phyloP scores from a whole-genome alignment of 768 basidiomycete genomes.

The Phaeotremella fagi region DNA sequence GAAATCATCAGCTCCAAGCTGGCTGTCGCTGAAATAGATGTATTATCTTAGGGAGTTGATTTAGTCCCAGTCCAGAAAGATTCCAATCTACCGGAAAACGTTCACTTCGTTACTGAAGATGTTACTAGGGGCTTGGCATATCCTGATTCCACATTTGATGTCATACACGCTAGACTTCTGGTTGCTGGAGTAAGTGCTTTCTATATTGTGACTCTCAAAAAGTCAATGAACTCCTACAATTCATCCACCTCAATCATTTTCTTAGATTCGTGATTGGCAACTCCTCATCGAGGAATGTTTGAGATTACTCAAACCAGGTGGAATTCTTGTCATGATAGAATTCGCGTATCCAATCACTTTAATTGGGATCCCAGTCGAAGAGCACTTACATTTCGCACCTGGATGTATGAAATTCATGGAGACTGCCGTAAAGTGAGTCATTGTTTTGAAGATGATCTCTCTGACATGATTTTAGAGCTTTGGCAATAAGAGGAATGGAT shows the following conservation, averaged over 20 bases:
- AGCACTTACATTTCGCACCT: neutral
- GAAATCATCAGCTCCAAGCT: neutral
- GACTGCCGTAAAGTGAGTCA: too few relatives aligned
- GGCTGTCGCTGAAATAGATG: too few relatives aligned
- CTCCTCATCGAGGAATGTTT: constrained; percentile 5
- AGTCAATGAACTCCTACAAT: neutral
- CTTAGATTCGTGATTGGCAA: constrained; percentile 16
- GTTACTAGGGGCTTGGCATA: constrained; percentile 12
- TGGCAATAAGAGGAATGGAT: too few relatives aligned
- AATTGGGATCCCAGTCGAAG: constrained; percentile 5
- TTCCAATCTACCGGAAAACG: constrained; percentile 10
- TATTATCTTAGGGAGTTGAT: too few relatives aligned
- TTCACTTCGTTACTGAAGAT: constrained; percentile 13
- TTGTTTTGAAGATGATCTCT: too few relatives aligned
- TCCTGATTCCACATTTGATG: constrained; percentile 13
- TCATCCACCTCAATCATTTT: too few relatives aligned
- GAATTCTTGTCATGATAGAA: constrained; percentile 12
- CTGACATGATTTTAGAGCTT: too few relatives aligned
- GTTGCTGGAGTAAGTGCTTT: constrained; percentile 14
- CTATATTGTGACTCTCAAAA: neutral
- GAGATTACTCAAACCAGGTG: constrained; percentile 10
- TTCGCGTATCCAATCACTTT: constrained; percentile 4
- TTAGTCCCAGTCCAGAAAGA: constrained; percentile 16
- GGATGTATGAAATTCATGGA: constrained; percentile 9
- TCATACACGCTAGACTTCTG: constrained; percentile 18